Conservation (phyloP, 495 filamentous ascomycete species). For the Diplogelasinospora grovesii region DNA sequence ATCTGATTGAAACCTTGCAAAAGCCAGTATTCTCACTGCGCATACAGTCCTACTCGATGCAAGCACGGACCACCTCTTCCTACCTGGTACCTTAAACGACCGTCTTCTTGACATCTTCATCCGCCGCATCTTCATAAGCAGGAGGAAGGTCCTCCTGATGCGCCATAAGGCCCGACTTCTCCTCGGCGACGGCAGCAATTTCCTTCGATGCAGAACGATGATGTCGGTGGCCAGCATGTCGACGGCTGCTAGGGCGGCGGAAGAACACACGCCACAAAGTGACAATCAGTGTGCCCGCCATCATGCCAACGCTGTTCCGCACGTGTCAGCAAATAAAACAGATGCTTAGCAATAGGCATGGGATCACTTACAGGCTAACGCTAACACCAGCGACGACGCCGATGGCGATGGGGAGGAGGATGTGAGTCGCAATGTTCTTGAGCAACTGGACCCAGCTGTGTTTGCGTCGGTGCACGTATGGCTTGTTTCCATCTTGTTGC, state of each 20-base stretch:
- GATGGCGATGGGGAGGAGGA: constrained; percentile 45
- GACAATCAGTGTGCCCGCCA: constrained; percentile 41
- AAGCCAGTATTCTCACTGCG: too few relatives aligned
- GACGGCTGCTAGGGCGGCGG: constrained; percentile 19
- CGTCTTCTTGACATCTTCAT: constrained; percentile 10
- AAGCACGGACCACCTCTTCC: too few relatives aligned
- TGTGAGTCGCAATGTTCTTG: constrained; percentile 40
- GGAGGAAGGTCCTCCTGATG: constrained; percentile 34
- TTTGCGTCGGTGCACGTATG: constrained; percentile 8
- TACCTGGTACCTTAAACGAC: constrained; percentile 11
- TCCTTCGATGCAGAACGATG: constrained; percentile 26
- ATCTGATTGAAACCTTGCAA: too few relatives aligned
- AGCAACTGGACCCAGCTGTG: constrained; percentile 37
- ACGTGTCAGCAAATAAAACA: constrained; percentile 1
- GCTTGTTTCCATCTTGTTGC: too few relatives aligned
- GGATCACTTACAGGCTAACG: constrained; percentile 40
- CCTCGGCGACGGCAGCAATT: constrained; percentile 24
- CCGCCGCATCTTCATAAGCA: constrained; percentile 31
- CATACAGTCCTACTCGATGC: neutral
- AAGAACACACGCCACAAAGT: constrained; percentile 37
- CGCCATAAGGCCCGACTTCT: constrained; percentile 40
- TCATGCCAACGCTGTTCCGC: constrained; percentile 40
- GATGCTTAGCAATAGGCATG: neutral
- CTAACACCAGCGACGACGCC: constrained; percentile 48
- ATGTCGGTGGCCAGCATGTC: constrained; percentile 20